phyloP scores from a whole-genome alignment of 176 grass and related monocot species.

The Oryza meridionalis region DNA sequence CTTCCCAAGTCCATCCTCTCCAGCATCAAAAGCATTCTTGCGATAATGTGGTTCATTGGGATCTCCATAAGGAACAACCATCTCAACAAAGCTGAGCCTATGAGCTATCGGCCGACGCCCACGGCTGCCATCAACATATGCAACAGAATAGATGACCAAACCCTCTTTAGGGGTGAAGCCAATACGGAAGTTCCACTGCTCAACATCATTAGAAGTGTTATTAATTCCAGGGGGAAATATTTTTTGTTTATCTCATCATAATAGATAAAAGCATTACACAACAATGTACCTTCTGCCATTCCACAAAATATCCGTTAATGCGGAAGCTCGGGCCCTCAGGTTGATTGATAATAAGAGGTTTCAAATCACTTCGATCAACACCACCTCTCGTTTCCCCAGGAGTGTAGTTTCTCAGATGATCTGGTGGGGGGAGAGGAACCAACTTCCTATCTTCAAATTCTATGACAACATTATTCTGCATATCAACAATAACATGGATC shows the following conservation, averaged over 20 bases:
- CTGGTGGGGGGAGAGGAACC: conserved; percentile 85
- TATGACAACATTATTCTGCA: conserved; percentile 87
- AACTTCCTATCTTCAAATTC: conserved; percentile 98
- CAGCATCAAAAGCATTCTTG: conserved; percentile 99
- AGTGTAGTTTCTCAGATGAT: conserved; percentile 98
- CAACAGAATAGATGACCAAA: conserved; percentile 93
- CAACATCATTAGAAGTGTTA: conserved; percentile 27
- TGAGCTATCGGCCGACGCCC: conserved; percentile 91
- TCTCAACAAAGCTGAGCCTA: conserved; percentile 98
- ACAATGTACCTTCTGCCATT: conserved; percentile 92
- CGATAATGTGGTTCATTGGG: conserved; percentile 97
- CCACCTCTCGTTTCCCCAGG: conserved; percentile 95
- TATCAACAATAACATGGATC: conserved; percentile 88
- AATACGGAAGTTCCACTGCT: conserved; percentile 99
- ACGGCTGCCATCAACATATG: conserved; percentile 94
- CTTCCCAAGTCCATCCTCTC: conserved; percentile 99
- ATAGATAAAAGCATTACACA: conserved; percentile 5
- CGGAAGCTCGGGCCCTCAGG: conserved; percentile 99
- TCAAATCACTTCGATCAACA: conserved; percentile 95
- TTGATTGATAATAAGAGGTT: conserved; percentile 84
- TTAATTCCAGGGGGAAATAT: background rate
- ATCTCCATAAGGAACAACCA: conserved; percentile 99
- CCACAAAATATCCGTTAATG: conserved; percentile 92
- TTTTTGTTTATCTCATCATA: background rate
- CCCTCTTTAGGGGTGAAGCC: conserved; percentile 98